phyloP scores from a whole-genome alignment of 1,284 basidiomycete species.

The Ganoderma multipileum region DNA sequence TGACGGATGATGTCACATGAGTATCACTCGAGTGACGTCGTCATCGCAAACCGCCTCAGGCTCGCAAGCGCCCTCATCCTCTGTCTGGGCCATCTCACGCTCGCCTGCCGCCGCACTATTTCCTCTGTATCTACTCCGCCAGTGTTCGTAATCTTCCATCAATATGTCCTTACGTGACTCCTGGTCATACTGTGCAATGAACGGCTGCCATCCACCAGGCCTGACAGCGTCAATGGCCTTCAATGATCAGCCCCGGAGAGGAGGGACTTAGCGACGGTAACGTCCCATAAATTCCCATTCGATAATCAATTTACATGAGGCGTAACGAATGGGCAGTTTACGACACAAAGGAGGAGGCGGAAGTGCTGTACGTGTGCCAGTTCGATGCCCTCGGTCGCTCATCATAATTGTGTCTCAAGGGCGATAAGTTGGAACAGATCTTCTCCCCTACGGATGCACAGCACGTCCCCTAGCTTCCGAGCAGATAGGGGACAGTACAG shows the following conservation, averaged over 20 bases:
- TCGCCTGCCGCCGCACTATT: not conserved
- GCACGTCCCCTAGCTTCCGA: conserved; percentile 6
- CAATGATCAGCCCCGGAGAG: not conserved
- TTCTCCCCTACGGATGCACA: conserved; percentile 5
- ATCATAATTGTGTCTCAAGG: conserved; percentile 20
- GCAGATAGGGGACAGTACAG: conserved; percentile 9
- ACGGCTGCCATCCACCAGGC: not conserved
- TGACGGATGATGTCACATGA: conserved; percentile 14
- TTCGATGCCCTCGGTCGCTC: conserved; percentile 10
- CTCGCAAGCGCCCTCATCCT: not conserved
- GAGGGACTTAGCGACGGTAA: not conserved
- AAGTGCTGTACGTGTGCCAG: conserved; percentile 23
- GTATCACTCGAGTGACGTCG: not conserved
- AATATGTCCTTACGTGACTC: not conserved
- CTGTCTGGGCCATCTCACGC: too few species aligned
- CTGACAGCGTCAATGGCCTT: not conserved
- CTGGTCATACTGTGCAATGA: not conserved
- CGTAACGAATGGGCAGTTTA: not conserved
- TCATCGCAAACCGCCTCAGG: not conserved
- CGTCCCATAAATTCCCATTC: not conserved
- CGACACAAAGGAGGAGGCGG: conserved; percentile 9
- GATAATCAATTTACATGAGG: not conserved
- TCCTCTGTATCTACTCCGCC: not conserved
- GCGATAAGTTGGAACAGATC: conserved; percentile 26
- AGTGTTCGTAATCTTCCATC: not conserved